Evolutionary conservation across 1,139 yeast species (phyloP), one percentile per base, ranked within the genome.

Genomic region (Suhomyces yuchorum): DNA sequence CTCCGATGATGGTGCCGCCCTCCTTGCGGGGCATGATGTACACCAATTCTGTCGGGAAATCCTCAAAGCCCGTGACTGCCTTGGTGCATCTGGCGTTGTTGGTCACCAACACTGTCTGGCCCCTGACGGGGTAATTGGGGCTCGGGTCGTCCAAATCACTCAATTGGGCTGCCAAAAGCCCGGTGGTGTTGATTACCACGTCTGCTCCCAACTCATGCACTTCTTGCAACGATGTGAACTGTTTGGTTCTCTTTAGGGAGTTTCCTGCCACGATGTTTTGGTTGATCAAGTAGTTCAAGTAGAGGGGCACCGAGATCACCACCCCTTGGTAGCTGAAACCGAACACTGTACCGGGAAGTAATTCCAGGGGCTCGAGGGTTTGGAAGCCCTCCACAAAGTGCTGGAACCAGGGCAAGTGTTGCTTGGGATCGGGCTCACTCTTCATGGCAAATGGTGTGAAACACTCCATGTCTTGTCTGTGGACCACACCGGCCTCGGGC

Each of bases 1-100:
- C 84, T 1, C 84, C 84, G 43, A 80, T 70, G 24, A 78, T 73
- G 19, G 75, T 65, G 2, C 82, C 84, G 12, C 84, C 84, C 58
- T 80, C 84, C 49, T 72, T 71, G 42, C 84, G 60, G 6, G 84
- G 84, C 73, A 79, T 73, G 15, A 76, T 60, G 53, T 80, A 80
- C 24, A 78, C 60, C 52, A 61, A 52, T 52, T 79, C 83, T 42
- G 68, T 54, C 1, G 67, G 65, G 24, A 56, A 55, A 0, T 62
- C 67, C 4, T 73, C 67, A 41, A 66, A 64, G 5, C 69, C 67
- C 6, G 66, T 61, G 8, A 75, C 73, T 14, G 63, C 56, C 22
- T 62, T 48, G 39, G 52, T 55, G 50, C 76, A 61, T 42, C 56
- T 49, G 11, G 71, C 57, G 40, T 58, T 63, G 53, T 77, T 76